Evolutionary conservation across 1,139 yeast species (phyloP).

Genomic region (Candida sp.): DNA sequence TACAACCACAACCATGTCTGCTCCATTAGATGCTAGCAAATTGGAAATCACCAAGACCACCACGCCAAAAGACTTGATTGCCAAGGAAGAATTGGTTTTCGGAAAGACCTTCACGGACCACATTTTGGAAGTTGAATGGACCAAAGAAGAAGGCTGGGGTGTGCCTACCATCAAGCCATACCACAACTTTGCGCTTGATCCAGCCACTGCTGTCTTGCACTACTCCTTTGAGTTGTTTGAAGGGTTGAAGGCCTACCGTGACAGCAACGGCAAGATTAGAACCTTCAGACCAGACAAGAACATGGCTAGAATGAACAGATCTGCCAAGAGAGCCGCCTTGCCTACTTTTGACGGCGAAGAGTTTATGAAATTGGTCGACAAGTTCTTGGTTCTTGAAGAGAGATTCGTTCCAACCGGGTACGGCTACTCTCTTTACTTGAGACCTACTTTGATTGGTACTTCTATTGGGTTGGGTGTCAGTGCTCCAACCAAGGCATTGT

Average conservation of each 20-base stretch:
- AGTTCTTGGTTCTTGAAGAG: constrained; percentile 74
- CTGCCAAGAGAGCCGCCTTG: constrained; percentile 85
- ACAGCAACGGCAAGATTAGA: constrained; percentile 67
- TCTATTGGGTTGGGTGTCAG: constrained; percentile 85
- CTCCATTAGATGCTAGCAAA: constrained; percentile 66
- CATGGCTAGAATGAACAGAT: constrained; percentile 88
- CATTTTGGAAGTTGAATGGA: constrained; percentile 91
- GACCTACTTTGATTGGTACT: constrained; percentile 97
- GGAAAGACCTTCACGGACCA: constrained; percentile 92
- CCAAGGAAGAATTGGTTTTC: constrained; percentile 79
- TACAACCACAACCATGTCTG: constrained; percentile 19
- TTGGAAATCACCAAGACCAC: constrained; percentile 60
- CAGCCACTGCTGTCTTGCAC: constrained; percentile 89
- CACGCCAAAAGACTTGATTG: constrained; percentile 65
- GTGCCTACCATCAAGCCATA: constrained; percentile 87
- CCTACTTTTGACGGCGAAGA: constrained; percentile 85
- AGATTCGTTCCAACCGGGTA: constrained; percentile 80
- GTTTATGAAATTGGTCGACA: constrained; percentile 72
- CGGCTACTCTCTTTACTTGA: constrained; percentile 90
- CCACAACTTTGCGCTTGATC: constrained; percentile 76
- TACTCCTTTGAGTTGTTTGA: constrained; percentile 96
- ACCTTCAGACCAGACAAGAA: constrained; percentile 92
- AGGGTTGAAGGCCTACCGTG: constrained; percentile 95
- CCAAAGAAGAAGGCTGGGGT: constrained; percentile 78
- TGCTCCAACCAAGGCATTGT: constrained; percentile 77